Evolutionary conservation across 2,329 filamentous ascomycete species (phyloP), one percentile per base, ranked within the genome.

Genomic region (Periconia sp.): DNA sequence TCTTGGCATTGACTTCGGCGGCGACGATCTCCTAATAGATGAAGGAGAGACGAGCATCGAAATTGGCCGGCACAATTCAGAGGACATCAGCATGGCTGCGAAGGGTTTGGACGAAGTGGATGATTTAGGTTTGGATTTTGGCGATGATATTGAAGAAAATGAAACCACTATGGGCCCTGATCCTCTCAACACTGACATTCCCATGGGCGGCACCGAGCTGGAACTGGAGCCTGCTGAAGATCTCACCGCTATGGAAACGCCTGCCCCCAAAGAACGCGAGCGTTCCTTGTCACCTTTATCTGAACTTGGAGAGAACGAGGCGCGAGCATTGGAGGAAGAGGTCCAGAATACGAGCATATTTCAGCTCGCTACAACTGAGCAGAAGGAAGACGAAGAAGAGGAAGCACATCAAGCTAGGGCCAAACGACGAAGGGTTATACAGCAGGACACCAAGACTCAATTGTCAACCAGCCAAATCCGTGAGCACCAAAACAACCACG

Each of bases 401-500:
- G 75, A 77, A n/a, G 73, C 85, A 45, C 86, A 78, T 75, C 90
- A 85, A 52, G 85, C 89, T 19, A 85, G 90, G 56, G 84, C 86
- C 53, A 88, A 90, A 74, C 91, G 90, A 74, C 87, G 91, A 63
- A 96, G 89, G 75, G 80, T 96, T 20, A 84, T 97, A 50, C 84
- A 85, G 55, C 85, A 90, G n/a, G 95, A 99, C 65, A 79, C 85
- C 15, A 83, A 91, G 60, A 96, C 91, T 18, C 86, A 91, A 66
- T 82, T 96, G 33, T 86, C 87, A 11, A 89, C 82, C 62, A 81
- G 80, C 31, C 85, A 93, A 60, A 92, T 99, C 75, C 91, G 91
- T 71, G 86, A 89, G 59, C 91, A 95, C 71, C 92, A 96, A 71
- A 82, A 86, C 53, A 91, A 96, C 70, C 89, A 90, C 59, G 88